Percentiles rank a stretch among this genome's conserved stretches.
Evolutionary conservation across 176 grass and related monocot species (phyloP).

Genomic region (Phoenix roebelenii): DNA sequence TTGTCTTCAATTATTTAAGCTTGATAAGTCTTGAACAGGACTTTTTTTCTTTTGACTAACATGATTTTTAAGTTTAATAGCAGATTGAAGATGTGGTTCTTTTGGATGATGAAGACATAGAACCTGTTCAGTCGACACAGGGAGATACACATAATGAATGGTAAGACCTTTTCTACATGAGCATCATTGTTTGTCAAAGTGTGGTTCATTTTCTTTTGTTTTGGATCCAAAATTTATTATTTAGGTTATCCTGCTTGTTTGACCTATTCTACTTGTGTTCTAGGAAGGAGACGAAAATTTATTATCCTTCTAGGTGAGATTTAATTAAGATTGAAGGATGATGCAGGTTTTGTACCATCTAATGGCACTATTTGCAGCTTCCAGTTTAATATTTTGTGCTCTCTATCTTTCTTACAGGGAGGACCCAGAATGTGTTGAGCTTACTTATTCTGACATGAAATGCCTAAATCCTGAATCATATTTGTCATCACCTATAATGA

Average conservation of each 20-base stretch:
- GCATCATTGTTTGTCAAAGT: neutral
- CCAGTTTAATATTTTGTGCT: neutral
- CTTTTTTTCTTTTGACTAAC: conserved; percentile 18
- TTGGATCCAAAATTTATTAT: neutral
- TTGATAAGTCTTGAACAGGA: neutral
- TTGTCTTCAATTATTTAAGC: too few relatives aligned
- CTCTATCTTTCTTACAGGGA: conserved; percentile 47
- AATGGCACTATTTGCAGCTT: neutral
- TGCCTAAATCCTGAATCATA: conserved; percentile 56
- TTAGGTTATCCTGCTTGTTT: conserved; percentile 14
- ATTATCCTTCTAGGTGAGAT: conserved; percentile 76
- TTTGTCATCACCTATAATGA: conserved; percentile 74
- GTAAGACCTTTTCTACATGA: conserved; percentile 29
- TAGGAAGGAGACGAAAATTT: conserved; percentile 56
- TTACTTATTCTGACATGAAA: conserved; percentile 46
- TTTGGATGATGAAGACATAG: conserved; percentile 61
- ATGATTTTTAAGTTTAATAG: neutral
- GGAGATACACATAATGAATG: conserved; percentile 14
- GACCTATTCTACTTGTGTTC: conserved; percentile 18
- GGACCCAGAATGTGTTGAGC: conserved; percentile 57
- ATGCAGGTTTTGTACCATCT: conserved; percentile 6
- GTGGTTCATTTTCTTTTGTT: conserved; percentile 1
- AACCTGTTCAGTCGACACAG: conserved; percentile 24
- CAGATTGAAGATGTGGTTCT: conserved; percentile 53
- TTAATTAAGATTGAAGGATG: neutral